Conservation (phyloP, 768 basidiomycete genomes). For the Lentinula detonsa region DNA sequence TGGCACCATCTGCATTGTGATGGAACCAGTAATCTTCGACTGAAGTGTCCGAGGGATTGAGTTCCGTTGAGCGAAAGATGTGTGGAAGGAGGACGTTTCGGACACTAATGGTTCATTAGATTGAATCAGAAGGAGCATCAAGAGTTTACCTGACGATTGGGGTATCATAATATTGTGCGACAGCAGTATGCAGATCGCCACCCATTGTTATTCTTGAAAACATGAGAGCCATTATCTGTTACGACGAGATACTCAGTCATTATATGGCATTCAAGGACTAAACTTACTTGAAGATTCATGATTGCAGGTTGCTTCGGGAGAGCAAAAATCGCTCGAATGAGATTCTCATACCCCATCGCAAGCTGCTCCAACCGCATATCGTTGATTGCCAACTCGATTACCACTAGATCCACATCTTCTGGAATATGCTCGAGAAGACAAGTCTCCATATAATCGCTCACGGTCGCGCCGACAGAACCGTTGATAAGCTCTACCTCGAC, state of each 20-base stretch:
- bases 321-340: neutral
- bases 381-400: constrained; percentile 1
- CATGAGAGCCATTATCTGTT: constrained; percentile 1
- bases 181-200: neutral
- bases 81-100: constrained; percentile 1
- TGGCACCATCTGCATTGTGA: neutral
- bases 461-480: neutral
- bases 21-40: constrained; percentile 3
- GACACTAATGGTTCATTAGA: neutral
- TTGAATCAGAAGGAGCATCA: neutral
- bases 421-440: neutral
- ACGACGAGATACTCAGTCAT: no score
- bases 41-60: neutral
- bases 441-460: constrained; percentile 3
- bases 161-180: constrained; percentile 2
- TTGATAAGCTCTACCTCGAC: constrained; percentile 1
- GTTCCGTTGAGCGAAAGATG: neutral
- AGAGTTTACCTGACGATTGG: neutral
- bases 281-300: neutral
- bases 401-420: constrained; percentile 1
- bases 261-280: neutral
- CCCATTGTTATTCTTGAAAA: neutral
- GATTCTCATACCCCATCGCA: neutral
- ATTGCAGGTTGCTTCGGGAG: neutral
- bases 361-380: neutral